Conservation (phyloP, 805 yeast species). For the Cyberlindnera samutprakarnensis region DNA sequence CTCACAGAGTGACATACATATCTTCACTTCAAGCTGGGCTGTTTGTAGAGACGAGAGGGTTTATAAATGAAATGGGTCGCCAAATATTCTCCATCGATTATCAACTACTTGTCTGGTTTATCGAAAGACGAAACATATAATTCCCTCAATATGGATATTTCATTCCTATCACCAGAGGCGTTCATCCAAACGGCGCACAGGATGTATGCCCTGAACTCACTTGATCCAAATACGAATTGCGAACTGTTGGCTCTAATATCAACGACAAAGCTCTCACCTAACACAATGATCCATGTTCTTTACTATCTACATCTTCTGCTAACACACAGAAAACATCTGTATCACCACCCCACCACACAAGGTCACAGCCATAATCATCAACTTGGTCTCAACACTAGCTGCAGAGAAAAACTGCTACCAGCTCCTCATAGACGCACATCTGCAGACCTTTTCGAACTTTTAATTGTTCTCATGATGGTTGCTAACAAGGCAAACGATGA, state of each 20-base stretch:
- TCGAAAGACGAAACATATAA: not conserved
- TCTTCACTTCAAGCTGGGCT: too few species aligned
- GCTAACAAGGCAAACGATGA: slow-evolving; percentile 42
- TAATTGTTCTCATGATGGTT: slow-evolving; percentile 28
- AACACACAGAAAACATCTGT: slow-evolving; percentile 10
- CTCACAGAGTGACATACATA: too few species aligned
- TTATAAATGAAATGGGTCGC: too few species aligned
- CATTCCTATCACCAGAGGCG: not conserved
- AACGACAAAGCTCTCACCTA: slow-evolving; percentile 14
- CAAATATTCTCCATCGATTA: not conserved
- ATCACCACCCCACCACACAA: not conserved
- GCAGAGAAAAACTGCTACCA: slow-evolving; percentile 10
- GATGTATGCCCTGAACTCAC: slow-evolving; percentile 3
- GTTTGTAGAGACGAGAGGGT: too few species aligned
- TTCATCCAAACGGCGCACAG: slow-evolving; percentile 15
- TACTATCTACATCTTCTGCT: slow-evolving; percentile 14
- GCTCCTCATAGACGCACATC: slow-evolving; percentile 1
- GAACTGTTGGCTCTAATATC: slow-evolving; percentile 11
- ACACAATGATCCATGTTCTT: slow-evolving; percentile 13
- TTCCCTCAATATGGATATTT: not conserved
- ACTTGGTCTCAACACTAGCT: not conserved
- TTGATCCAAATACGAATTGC: not conserved
- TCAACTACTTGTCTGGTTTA: not conserved
- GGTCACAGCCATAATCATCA: not conserved
- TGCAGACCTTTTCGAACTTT: slow-evolving; percentile 10